These are phyloP conservation scores for Suillus subluteus DNA, from an alignment of 768 basidiomycete genomes.

Conservation along the genomic window DNA sequence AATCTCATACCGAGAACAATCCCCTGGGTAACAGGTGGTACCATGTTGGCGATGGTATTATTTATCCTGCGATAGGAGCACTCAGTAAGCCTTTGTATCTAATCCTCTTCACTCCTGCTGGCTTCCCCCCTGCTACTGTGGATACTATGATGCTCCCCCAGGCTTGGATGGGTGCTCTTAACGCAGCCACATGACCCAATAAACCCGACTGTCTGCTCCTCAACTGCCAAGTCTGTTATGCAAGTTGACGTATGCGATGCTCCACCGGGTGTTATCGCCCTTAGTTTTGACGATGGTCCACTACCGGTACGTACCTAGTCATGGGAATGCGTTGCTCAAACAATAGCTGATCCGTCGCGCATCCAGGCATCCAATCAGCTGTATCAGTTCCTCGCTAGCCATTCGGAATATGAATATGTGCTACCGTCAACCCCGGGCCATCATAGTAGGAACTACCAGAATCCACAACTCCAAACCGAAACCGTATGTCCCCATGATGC, in stretches of 20 bases:
- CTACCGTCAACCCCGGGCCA: no score
- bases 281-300: slow-evolving; percentile 85
- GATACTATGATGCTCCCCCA: slow-evolving; percentile 57
- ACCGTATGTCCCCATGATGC: no score
- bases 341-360: slow-evolving; percentile 7
- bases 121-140: slow-evolving; percentile 59
- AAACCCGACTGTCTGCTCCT: slow-evolving; percentile 69
- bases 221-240: slow-evolving; percentile 68
- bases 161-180: slow-evolving; percentile 74
- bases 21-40: slow-evolving; percentile 53
- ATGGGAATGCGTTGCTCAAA: slow-evolving; percentile 6
- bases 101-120: slow-evolving; percentile 15
- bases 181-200: slow-evolving; percentile 52
- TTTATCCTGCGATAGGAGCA: slow-evolving; percentile 62
- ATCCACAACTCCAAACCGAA: no score
- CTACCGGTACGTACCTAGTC: slow-evolving; percentile 39
- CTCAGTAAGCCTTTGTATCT: slow-evolving; percentile 43
- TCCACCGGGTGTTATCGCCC: slow-evolving; percentile 65
- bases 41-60: slow-evolving; percentile 53
- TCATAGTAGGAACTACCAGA: no score
- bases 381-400: slow-evolving; percentile 65
- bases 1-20: slow-evolving; percentile 22
- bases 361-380: slow-evolving; percentile 48
- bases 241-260: slow-evolving; percentile 76
- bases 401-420: slow-evolving; percentile 68